A percentile compares a stretch with the other conserved stretches of the same genome.
phyloP scores from a whole-genome alignment of 202 grass and related monocot genomes.

The Musa balbisiana region DNA sequence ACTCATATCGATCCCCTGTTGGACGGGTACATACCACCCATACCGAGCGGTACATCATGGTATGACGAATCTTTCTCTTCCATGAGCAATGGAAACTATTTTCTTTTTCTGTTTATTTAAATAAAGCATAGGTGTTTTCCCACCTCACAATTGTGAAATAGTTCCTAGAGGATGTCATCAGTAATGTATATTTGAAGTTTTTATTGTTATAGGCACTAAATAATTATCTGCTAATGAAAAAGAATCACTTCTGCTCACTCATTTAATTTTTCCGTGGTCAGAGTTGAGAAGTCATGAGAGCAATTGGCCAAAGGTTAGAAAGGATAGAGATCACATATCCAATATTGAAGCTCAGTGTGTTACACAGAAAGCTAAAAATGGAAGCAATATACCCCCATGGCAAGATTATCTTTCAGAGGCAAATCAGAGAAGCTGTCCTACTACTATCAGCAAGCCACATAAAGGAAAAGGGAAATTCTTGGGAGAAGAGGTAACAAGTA shows the following conservation, averaged over 20 bases:
- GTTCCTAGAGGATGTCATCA: background rate
- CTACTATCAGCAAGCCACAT: background rate
- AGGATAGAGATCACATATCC: slow-evolving; percentile 22
- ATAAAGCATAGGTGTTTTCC: too few relatives aligned
- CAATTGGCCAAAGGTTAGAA: slow-evolving; percentile 18
- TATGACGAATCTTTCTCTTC: too few relatives aligned
- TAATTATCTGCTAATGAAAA: background rate
- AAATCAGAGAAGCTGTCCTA: slow-evolving; percentile 23
- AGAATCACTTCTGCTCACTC: slow-evolving; percentile 4
- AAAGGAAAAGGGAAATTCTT: slow-evolving; percentile 22
- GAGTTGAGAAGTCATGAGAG: slow-evolving; percentile 30
- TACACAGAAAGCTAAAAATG: slow-evolving; percentile 11
- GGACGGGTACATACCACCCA: too few relatives aligned
- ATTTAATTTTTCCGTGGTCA: slow-evolving; percentile 5
- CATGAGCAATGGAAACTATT: too few relatives aligned
- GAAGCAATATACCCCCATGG: background rate
- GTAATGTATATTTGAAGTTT: background rate
- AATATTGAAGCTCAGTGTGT: slow-evolving; percentile 21
- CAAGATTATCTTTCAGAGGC: slow-evolving; percentile 20
- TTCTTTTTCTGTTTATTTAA: too few relatives aligned
- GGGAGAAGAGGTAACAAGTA: slow-evolving; percentile 32
- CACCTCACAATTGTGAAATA: background rate
- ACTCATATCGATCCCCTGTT: too few relatives aligned
- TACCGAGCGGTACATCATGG: too few relatives aligned
- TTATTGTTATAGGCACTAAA: background rate